These are phyloP conservation scores for Plasmodium gaboni DNA, from an alignment of 169 alveolate species.

Conservation along the genomic window DNA sequence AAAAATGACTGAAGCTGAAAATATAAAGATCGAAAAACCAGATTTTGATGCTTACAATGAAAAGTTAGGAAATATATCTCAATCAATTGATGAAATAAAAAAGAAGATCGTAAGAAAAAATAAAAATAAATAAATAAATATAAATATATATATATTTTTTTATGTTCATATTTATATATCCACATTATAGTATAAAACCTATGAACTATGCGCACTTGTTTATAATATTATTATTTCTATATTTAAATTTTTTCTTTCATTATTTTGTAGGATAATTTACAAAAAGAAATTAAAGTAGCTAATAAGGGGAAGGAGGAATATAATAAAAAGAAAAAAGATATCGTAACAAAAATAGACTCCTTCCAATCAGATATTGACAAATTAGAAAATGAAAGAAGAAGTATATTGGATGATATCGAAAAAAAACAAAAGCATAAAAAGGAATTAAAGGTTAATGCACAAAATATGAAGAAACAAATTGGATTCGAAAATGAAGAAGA, in stretches of 20 bases:
- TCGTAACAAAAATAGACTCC: conserved; percentile 79
- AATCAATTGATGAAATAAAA: conserved; percentile 62
- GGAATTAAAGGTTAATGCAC: conserved; percentile 79
- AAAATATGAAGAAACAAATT: conserved; percentile 79
- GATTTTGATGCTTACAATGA: conserved; percentile 74
- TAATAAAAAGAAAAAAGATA: conserved; percentile 78
- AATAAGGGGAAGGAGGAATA: conserved; percentile 78
- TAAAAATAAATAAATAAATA: neutral
- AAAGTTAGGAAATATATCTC: conserved; percentile 52
- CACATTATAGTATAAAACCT: neutral
- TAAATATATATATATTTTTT: neutral
- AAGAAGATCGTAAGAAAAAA: conserved; percentile 55
- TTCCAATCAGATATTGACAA: conserved; percentile 80
- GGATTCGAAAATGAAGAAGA: conserved; percentile 85
- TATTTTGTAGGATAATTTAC: conserved; percentile 78
- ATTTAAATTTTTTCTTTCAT: conserved; percentile 56
- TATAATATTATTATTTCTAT: neutral
- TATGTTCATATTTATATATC: neutral
- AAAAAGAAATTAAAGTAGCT: conserved; percentile 80
- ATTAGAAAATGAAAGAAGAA: conserved; percentile 80
- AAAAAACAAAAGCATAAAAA: conserved; percentile 82
- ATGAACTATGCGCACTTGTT: neutral
- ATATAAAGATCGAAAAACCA: conserved; percentile 58
- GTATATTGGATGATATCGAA: conserved; percentile 80
- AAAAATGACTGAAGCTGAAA: conserved; percentile 75